Conservation (phyloP, 225 moss, liverwort and hornwort species). For the Pseudisothecium myosuroides region DNA sequence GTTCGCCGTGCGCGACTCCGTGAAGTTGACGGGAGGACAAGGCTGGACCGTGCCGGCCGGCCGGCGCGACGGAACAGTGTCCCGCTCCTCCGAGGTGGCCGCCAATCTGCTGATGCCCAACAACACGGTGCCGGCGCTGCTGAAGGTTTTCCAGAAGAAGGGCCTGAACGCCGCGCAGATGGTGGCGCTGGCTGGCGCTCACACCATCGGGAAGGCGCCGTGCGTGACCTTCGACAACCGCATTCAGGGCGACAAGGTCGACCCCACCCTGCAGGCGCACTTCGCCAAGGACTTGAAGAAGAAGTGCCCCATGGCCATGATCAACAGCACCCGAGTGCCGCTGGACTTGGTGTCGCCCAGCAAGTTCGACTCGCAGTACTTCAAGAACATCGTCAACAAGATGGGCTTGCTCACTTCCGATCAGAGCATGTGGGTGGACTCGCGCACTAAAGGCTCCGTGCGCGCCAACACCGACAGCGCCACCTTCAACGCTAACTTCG, state of each 20-base stretch:
- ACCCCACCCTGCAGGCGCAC: background rate
- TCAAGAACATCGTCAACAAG: background rate
- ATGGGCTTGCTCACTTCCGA: constrained; percentile 20
- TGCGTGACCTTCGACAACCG: background rate
- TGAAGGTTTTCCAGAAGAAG: constrained; percentile 25
- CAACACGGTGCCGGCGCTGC: constrained; percentile 16
- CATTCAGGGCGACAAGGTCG: background rate
- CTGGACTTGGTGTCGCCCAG: background rate
- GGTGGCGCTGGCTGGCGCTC: constrained; percentile 37
- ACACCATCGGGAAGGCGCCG: constrained; percentile 4
- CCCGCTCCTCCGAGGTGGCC: constrained; percentile 30
- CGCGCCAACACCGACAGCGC: background rate
- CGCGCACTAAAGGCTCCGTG: background rate
- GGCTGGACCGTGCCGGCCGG: constrained; percentile 45
- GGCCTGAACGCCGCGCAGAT: constrained; percentile 48
- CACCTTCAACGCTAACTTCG: constrained; percentile 8
- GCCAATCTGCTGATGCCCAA: constrained; percentile 26
- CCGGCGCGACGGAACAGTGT: constrained; percentile 44
- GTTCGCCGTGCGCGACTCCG: constrained; percentile 25
- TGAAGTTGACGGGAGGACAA: constrained; percentile 26
- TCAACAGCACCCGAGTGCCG: background rate
- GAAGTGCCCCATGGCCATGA: background rate
- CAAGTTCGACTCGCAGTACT: constrained; percentile 19
- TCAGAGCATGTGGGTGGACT: constrained; percentile 13
- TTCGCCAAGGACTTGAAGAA: background rate